Base-by-base conservation (phyloP, 257 asterid species). In the Prunella vulgaris region DNA sequence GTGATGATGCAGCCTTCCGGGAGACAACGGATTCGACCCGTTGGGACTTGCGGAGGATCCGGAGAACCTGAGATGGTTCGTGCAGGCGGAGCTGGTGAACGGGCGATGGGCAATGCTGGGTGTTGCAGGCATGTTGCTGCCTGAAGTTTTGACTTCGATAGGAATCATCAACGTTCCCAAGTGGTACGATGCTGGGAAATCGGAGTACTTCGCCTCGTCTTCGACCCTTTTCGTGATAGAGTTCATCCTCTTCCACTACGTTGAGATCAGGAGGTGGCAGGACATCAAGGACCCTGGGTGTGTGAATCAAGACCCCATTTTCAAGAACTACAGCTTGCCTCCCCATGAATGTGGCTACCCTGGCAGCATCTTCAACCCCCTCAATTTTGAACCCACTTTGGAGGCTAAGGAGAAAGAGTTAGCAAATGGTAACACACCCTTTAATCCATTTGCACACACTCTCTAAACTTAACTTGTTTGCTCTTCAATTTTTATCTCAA, bases 81-180 rank as follows among this genome's bases (percentile, higher is more conserved):
- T 93, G 20, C 97, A 90, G 71, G 97, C 95, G 0, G 98, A 93
- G 85, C 97, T 93, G 2, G 95, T 87, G 37, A 93, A 93, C 60
- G 78, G 98, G 22, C 62, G 95, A 42, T 93, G 98, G 98, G 98
- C 98, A 1, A 93, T 90, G 99, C 66, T 93, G 71, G 99, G 96
- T 0, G 97, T 93, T 13, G 91, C 94, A 1, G 96, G 97, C 15
- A 90, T 93, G 95, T 72, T 93, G 28, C 32, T 93, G 78, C 97
- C 97, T 0, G 97, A 93, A 42, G 92, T 88, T 5, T 74, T 90
- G 8, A 83, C 96, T 0, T 84, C 81, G 5, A 61, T 73, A 18
- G 98, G 97, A 14, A 49, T 93, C 74, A 57, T 93, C 24, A 85
- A 88, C 20, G 96, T 78, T 35, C 98, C 97, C 9, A 80, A 93